These are phyloP conservation scores for Tranzscheliella williamsii DNA, from an alignment of 1,284 basidiomycete species.

Conservation along the genomic window DNA sequence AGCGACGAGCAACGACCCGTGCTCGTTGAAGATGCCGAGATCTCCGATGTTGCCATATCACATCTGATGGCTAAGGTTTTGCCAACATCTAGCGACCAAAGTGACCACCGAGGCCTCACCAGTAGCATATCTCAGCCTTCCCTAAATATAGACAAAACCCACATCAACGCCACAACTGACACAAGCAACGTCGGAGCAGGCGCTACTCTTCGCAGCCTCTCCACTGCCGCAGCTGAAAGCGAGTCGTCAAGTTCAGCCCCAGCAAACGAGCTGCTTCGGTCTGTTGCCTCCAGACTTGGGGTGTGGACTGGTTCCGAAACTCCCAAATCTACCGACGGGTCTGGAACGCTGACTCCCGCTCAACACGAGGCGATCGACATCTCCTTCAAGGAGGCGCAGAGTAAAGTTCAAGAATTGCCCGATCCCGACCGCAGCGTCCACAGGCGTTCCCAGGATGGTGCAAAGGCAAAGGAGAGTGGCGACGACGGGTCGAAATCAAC, in stretches of 20 bases:
- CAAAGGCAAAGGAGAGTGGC: slow-evolving; percentile 6
- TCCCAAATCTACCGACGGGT: slow-evolving; percentile 5
- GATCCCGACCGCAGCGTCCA: slow-evolving; percentile 1
- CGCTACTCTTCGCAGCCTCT: slow-evolving; percentile 16
- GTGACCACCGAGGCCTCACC: slow-evolving; percentile 2
- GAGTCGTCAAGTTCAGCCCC: slow-evolving; percentile 17
- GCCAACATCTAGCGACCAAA: slow-evolving; percentile 1
- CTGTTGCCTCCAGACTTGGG: slow-evolving; percentile 31
- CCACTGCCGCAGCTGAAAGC: slow-evolving; percentile 16
- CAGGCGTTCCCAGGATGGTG: not conserved
- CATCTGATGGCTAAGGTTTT: no score
- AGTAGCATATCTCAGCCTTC: slow-evolving; percentile 20
- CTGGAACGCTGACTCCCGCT: slow-evolving; percentile 10
- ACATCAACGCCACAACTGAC: slow-evolving; percentile 8
- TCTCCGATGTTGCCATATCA: slow-evolving; percentile 18
- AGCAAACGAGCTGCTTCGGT: slow-evolving; percentile 36
- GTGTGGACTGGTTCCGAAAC: slow-evolving; percentile 12
- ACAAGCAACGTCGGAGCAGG: slow-evolving; percentile 13
- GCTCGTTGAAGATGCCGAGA: slow-evolving; percentile 26
- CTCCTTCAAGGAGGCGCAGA: slow-evolving; percentile 42
- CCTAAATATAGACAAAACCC: slow-evolving; percentile 28
- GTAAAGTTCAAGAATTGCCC: slow-evolving; percentile 20
- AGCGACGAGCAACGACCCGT: slow-evolving; percentile 4
- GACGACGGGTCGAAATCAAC: not conserved
- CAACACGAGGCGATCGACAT: slow-evolving; percentile 27